Base-by-base conservation (phyloP, 768 basidiomycete genomes). In the Clitopilus hobsonii region DNA sequence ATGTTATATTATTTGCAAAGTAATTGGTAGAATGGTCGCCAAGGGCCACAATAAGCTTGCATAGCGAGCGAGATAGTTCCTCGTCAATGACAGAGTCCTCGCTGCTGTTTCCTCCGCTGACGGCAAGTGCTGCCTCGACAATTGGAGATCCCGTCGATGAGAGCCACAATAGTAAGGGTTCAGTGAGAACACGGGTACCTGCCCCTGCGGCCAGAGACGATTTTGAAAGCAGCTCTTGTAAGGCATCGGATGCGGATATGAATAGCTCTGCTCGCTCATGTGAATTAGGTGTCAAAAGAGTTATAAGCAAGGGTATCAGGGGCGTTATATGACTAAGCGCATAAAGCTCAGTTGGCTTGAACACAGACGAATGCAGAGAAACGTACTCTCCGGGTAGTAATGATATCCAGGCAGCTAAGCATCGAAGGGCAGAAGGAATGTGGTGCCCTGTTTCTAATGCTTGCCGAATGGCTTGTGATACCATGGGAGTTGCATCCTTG, bases 11-110 rank as follows among this genome's bases (percentile, higher is more conserved):
- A 5, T 77, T 63, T 5, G 91, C 88, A 53, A 94, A 74, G 69
- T 91, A 94, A 13, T 78, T 71, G 1, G 87, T 82, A 1, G 92
- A 94, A 67, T 95, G 94, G 58, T 97, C 94, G 0, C 93, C 89
- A 0, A 96, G 69, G 0, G 89, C 88, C 0, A 82, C 81, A 5
- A 96, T 74, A 13, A 97, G 78, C 66, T 91, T 91, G 72, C 89
- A 91, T 5, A 94, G 67, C 0, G 88, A 88, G 60, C 82, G 85
- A 0, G 89, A 80, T 1, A 83, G 67, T 14, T 85, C 82, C 22
- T 81, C 77, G 2, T 81, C 72, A 18, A 20, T 10, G n/a, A 45
- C 18, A 4, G 41, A 45, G 3, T 72, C 73, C 25, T 78, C 80
- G 10, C 68, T 67, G 48, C 62, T 56, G 13, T 74, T 54, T 20